Evolutionary conservation across 2,329 filamentous ascomycete genomes (phyloP).

Genomic region (Fusarium staphyleae): DNA sequence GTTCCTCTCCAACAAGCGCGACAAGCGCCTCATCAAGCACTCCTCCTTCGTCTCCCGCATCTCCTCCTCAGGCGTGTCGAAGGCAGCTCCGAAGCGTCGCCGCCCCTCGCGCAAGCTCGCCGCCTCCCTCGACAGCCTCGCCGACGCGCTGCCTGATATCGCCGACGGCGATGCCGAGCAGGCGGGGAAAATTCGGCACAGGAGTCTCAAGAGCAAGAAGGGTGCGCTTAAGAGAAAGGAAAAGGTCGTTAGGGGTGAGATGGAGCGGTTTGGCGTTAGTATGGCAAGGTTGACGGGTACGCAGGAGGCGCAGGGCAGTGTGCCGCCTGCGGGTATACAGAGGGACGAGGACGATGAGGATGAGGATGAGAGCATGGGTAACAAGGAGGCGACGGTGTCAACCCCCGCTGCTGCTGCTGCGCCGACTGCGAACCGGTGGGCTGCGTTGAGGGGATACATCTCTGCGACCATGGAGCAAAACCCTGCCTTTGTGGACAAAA

Average conservation of each 20-base stretch:
- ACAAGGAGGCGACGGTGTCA: constrained; percentile 13
- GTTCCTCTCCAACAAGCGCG: constrained; percentile 78
- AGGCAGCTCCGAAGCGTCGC: constrained; percentile 46
- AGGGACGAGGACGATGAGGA: constrained; percentile 18
- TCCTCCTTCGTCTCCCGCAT: constrained; percentile 80
- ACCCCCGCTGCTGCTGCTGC: constrained; percentile 33
- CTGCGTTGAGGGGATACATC: constrained; percentile 83
- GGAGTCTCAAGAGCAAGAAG: constrained; percentile 75
- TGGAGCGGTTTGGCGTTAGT: constrained; percentile 82
- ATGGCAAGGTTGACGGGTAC: constrained; percentile 74
- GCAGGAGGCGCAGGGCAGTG: constrained; percentile 25
- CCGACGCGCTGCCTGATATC: constrained; percentile 78
- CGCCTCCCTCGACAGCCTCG: constrained; percentile 76
- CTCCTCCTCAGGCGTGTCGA: constrained; percentile 58
- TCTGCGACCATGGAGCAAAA: constrained; percentile 90
- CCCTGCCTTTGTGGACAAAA: constrained; percentile 66
- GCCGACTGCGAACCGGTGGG: constrained; percentile 71
- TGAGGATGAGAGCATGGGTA: constrained; percentile 25
- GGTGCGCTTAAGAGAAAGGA: constrained; percentile 87
- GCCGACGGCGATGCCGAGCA: constrained; percentile 55
- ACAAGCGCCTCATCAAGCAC: constrained; percentile 85
- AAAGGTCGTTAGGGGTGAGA: constrained; percentile 79
- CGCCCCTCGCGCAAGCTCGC: constrained; percentile 80
- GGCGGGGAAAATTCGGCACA: constrained; percentile 71
- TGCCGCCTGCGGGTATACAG: constrained; percentile 10